Evolutionary conservation across 139 green algal species (phyloP).

Genomic region (Trebouxia sp.): DNA sequence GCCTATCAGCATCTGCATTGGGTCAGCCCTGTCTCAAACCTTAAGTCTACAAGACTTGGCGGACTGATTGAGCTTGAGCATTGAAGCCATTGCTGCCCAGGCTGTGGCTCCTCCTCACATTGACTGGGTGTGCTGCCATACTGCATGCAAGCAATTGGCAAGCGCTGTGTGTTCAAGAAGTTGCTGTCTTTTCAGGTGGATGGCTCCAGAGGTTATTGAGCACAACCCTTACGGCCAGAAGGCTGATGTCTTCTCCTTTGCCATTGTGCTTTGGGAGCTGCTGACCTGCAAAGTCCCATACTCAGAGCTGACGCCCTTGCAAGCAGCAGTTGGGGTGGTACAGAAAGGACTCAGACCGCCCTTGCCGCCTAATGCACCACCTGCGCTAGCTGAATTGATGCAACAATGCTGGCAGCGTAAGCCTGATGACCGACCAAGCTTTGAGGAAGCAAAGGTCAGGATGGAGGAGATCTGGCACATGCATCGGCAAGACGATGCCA

Average conservation of each 20-base stretch:
- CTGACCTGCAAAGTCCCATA: conserved; percentile 91
- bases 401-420: conserved; percentile 73
- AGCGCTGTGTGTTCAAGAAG: too few species aligned
- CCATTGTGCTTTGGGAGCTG: conserved; percentile 93
- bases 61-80: too few species aligned
- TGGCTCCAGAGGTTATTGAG: conserved; percentile 99
- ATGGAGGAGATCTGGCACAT: conserved; percentile 45
- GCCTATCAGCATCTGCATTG: too few species aligned
- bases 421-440: conserved; percentile 46
- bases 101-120: too few species aligned
- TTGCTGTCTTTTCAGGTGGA: conserved; percentile 93
- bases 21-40: too few species aligned
- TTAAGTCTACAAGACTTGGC: too few species aligned
- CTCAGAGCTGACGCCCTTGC: conserved; percentile 89
- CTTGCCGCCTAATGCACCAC: conserved; percentile 71
- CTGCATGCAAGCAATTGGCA: too few species aligned
- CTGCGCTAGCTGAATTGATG: conserved; percentile 80
- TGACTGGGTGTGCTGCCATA: too few species aligned
- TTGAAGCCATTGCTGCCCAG: too few species aligned
- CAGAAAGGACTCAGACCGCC: conserved; percentile 92
- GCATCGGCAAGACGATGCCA: conserved; percentile 16
- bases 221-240: conserved; percentile 89
- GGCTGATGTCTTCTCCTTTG: conserved; percentile 92
- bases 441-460: conserved; percentile 55
- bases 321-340: conserved; percentile 93